Evolutionary conservation across 345 rosid species (phyloP).

Genomic region (Acer saccharum): DNA sequence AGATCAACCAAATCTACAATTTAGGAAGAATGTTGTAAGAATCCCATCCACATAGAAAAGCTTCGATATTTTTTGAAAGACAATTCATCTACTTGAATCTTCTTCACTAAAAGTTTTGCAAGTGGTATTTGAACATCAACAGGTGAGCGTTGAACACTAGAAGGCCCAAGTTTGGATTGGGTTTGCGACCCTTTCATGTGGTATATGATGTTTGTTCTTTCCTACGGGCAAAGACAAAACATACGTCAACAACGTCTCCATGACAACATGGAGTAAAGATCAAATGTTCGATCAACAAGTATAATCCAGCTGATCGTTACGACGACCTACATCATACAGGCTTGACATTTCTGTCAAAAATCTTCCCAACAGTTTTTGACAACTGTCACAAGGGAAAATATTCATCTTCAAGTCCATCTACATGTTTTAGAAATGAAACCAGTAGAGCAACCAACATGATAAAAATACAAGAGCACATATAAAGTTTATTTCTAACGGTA

Average conservation of each 20-base stretch:
- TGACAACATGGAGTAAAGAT: constrained; percentile 93
- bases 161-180: constrained; percentile 47
- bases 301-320: constrained; percentile 87
- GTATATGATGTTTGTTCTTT: constrained; percentile 46
- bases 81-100: constrained; percentile 37
- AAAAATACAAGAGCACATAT: constrained; percentile 18
- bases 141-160: constrained; percentile 58
- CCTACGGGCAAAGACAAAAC: constrained; percentile 71
- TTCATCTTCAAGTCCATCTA: constrained; percentile 96
- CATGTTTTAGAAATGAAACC: constrained; percentile 31
- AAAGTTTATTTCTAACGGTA: neutral
- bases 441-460: constrained; percentile 11
- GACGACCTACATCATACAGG: constrained; percentile 97
- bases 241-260: constrained; percentile 88
- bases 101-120: constrained; percentile 57
- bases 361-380: constrained; percentile 89
- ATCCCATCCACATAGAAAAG: constrained; percentile 81
- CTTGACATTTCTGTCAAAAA: constrained; percentile 96
- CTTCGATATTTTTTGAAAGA: constrained; percentile 56
- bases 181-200: constrained; percentile 49
- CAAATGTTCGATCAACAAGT: constrained; percentile 89
- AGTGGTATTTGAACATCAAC: constrained; percentile 82
- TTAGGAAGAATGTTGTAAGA: constrained; percentile 40
- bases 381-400: constrained; percentile 91
- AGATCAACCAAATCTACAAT: constrained; percentile 35